A percentile compares a stretch with the other conserved stretches of the same genome.
Conservation (phyloP, 1,284 basidiomycete species). For the Moesziomyces sp. region DNA sequence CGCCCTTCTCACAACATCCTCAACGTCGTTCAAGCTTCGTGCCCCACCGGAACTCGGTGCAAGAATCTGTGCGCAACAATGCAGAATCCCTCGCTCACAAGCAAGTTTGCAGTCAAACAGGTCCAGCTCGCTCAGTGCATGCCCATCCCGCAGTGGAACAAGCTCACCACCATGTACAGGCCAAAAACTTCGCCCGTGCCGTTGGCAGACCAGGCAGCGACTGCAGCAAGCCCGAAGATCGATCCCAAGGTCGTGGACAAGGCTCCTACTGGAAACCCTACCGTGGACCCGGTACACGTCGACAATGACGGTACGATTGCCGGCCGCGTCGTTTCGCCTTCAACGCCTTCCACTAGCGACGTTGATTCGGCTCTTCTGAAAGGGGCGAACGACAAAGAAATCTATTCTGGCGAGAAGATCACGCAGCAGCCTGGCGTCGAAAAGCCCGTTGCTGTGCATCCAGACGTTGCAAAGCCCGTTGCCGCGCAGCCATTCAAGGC, state of each 20-base stretch:
- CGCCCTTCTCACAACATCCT: conserved; percentile 1
- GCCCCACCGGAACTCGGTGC: conserved; percentile 21
- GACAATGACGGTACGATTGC: conserved; percentile 12
- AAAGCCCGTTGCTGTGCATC: no score
- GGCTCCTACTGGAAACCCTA: neutral
- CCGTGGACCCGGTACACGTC: conserved; percentile 7
- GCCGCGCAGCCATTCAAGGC: no score
- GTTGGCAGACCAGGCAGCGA: no score
- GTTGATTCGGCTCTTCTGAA: no score
- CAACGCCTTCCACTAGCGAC: neutral
- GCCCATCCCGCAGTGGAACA: conserved; percentile 3
- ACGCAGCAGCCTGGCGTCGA: neutral
- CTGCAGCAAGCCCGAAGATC: neutral
- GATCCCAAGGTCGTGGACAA: conserved; percentile 21
- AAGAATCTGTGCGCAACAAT: conserved; percentile 38
- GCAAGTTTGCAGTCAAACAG: conserved; percentile 21
- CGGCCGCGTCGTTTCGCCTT: conserved; percentile 2
- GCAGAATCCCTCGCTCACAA: conserved; percentile 13
- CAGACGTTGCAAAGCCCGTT: neutral
- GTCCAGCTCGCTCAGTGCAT: conserved; percentile 35
- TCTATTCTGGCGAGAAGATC: no score
- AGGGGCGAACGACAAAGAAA: no score
- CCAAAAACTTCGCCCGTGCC: neutral
- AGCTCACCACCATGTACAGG: conserved; percentile 23
- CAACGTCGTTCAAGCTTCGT: conserved; percentile 24